Percentiles rank a stretch among this genome's conserved stretches.
These are phyloP conservation scores for Chlamydomonas incerta DNA, from an alignment of 139 green algal species.

Conservation along the genomic window DNA sequence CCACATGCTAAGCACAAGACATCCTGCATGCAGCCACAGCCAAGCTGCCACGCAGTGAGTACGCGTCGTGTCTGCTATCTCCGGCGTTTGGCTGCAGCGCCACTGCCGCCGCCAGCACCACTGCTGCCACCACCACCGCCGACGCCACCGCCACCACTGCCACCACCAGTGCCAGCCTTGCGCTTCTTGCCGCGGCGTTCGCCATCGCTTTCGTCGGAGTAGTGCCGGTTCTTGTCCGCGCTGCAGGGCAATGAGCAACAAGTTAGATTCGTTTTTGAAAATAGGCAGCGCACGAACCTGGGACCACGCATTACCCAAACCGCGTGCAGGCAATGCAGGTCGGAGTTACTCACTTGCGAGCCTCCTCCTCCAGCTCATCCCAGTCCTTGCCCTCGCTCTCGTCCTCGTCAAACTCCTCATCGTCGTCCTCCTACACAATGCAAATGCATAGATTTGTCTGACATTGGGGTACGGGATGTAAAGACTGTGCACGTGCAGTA, in stretches of 20 bases:
- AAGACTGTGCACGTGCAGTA: too few species aligned
- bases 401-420: conserved; percentile 72
- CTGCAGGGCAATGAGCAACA: not conserved
- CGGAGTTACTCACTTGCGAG: conserved; percentile 54
- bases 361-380: conserved; percentile 92
- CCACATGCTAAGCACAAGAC: too few species aligned
- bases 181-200: conserved; percentile 46
- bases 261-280: too few species aligned
- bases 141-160: not conserved
- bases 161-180: not conserved
- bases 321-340: not conserved
- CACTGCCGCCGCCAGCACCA: not conserved
- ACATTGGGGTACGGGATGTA: not conserved
- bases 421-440: conserved; percentile 51
- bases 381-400: conserved; percentile 85
- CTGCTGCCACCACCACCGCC: not conserved
- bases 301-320: too few species aligned
- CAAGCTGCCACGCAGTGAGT: too few species aligned
- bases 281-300: not conserved
- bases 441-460: not conserved
- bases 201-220: conserved; percentile 45
- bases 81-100: not conserved
- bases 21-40: too few species aligned
- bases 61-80: not conserved
- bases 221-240: conserved; percentile 43